Evolutionary conservation across 2,329 filamentous ascomycete species (phyloP).

Genomic region (Aspergillus sp.): DNA sequence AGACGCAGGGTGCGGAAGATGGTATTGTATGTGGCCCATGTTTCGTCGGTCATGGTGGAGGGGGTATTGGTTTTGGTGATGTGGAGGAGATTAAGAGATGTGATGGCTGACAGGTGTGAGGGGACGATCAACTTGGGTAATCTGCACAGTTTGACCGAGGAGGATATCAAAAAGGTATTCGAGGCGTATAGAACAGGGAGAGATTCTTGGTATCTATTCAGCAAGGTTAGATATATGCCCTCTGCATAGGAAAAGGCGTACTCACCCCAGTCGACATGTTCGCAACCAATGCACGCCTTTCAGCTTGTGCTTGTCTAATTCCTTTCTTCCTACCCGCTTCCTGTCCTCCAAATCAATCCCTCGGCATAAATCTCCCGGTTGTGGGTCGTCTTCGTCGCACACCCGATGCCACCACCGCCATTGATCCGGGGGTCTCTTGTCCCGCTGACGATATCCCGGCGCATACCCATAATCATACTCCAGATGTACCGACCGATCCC

Average conservation of each 20-base stretch:
- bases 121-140: conserved; percentile 1
- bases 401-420: conserved; percentile 5
- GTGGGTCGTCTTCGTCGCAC: conserved; percentile 1
- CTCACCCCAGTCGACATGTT: conserved; percentile 1
- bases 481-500: conserved; percentile 1
- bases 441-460: conserved; percentile 1
- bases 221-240: not conserved
- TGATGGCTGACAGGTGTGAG: conserved; percentile 1
- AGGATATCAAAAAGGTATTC: conserved; percentile 1
- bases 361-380: conserved; percentile 2
- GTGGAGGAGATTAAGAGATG: conserved; percentile 1
- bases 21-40: conserved; percentile 1
- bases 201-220: conserved; percentile 1
- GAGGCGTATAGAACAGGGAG: conserved; percentile 2
- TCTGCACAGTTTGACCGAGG: conserved; percentile 2
- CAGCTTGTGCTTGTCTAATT: conserved; percentile 1
- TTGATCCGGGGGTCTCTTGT: conserved; percentile 3
- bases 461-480: conserved; percentile 3
- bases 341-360: conserved; percentile 1
- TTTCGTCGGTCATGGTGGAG: conserved; percentile 1
- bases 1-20: conserved; percentile 1
- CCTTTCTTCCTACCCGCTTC: not conserved
- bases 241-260: not conserved
- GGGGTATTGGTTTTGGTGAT: conserved; percentile 1
- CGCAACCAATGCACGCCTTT: conserved; percentile 3